These are phyloP conservation scores for Ascochyta lentis DNA, from an alignment of 2,329 filamentous ascomycete genomes.

Conservation along the genomic window DNA sequence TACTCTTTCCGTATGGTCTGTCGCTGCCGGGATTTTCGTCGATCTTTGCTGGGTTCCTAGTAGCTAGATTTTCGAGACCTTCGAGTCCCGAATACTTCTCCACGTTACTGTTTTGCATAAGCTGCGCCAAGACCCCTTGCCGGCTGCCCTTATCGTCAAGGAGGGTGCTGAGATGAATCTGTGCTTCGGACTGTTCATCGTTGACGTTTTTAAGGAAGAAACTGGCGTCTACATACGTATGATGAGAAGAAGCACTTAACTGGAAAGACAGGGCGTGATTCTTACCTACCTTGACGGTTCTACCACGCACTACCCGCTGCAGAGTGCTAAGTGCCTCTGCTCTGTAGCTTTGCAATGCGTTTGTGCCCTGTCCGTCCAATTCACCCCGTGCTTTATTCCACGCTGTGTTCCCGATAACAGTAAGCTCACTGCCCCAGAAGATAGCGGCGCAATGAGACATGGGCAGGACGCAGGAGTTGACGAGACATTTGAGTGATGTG, in stretches of 20 bases:
- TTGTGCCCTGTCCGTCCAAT: conserved; percentile 45
- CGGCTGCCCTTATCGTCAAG: conserved; percentile 40
- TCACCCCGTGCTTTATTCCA: conserved; percentile 49
- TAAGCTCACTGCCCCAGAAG: conserved; percentile 51
- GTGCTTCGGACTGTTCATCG: conserved; percentile 22
- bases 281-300: conserved; percentile 50
- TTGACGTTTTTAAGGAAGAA: conserved; percentile 33
- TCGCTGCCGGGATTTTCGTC: conserved; percentile 10
- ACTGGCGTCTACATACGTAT: conserved; percentile 24
- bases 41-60: conserved; percentile 24
- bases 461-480: conserved; percentile 47
- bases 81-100: conserved; percentile 37
- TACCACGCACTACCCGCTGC: conserved; percentile 41
- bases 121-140: conserved; percentile 43
- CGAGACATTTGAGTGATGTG: conserved; percentile 36
- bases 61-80: conserved; percentile 30
- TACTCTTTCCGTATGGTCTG: background rate
- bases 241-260: conserved; percentile 2
- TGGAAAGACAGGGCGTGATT: conserved; percentile 13
- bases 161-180: conserved; percentile 42
- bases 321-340: conserved; percentile 46
- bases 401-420: conserved; percentile 51
- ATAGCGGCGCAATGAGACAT: conserved; percentile 52
- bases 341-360: conserved; percentile 40
- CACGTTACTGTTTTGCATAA: conserved; percentile 28